These are phyloP conservation scores for Trypanosoma congolense DNA, from an alignment of 208 protist species.

Conservation along the genomic window DNA sequence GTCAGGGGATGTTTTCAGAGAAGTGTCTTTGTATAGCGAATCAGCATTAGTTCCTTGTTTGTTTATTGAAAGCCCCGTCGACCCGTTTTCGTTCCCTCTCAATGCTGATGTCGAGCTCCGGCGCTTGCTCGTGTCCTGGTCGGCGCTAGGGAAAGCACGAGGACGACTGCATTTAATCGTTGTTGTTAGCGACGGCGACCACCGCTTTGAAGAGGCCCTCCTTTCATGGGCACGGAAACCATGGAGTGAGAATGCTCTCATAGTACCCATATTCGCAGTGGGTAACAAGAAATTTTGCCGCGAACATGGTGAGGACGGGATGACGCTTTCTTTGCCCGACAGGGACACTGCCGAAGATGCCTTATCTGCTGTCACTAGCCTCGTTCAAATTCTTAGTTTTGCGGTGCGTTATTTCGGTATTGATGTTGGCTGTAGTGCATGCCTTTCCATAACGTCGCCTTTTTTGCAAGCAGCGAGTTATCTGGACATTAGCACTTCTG, in stretches of 20 bases:
- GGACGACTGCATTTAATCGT: slow-evolving; percentile 17
- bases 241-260: slow-evolving; percentile 52
- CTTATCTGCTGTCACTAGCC: neutral
- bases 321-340: neutral
- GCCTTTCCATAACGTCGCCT: slow-evolving; percentile 12
- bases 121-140: slow-evolving; percentile 30
- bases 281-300: slow-evolving; percentile 12
- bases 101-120: slow-evolving; percentile 18
- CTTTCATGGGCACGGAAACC: slow-evolving; percentile 54
- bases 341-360: neutral
- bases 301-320: neutral
- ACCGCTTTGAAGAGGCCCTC: slow-evolving; percentile 26
- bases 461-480: slow-evolving; percentile 10
- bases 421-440: slow-evolving; percentile 20
- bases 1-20: too few relatives aligned
- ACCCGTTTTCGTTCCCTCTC: slow-evolving; percentile 3
- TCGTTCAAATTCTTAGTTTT: slow-evolving; percentile 21
- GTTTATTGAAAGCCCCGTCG: slow-evolving; percentile 26
- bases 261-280: slow-evolving; percentile 56
- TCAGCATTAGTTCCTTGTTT: slow-evolving; percentile 33
- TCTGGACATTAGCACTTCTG: slow-evolving; percentile 7
- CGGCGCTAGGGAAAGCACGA: slow-evolving; percentile 10
- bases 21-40: too few relatives aligned
- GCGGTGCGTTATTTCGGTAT: slow-evolving; percentile 22
- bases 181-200: slow-evolving; percentile 31